Evolutionary conservation across 225 moss, liverwort and hornwort genomes (phyloP).

Genomic region (Lunularia cruciata): DNA sequence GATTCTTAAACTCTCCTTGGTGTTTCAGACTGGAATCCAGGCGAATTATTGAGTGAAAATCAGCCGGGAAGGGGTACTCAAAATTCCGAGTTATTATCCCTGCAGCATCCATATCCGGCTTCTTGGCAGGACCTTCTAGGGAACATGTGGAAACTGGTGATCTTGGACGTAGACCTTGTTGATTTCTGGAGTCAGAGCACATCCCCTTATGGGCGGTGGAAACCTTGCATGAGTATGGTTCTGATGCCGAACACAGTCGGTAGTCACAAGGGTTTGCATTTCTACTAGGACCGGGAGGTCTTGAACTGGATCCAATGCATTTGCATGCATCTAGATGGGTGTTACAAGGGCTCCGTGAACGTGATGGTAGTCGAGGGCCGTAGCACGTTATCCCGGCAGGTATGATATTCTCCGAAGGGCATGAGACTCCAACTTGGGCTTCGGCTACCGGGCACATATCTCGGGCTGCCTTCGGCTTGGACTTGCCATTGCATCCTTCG

Average conservation of each 20-base stretch:
- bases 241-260: conserved; percentile 30
- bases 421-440: background rate
- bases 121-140: background rate
- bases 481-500: conserved; percentile 34
- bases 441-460: conserved; percentile 23
- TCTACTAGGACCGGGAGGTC: background rate
- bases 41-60: conserved; percentile 36
- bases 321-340: background rate
- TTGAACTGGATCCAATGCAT: conserved; percentile 16
- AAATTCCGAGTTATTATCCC: conserved; percentile 36
- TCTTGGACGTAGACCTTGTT: background rate
- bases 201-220: conserved; percentile 13
- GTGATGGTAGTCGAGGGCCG: background rate
- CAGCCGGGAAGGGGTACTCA: conserved; percentile 31
- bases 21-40: conserved; percentile 39
- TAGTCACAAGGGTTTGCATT: conserved; percentile 28
- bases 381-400: conserved; percentile 17
- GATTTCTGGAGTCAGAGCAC: conserved; percentile 8
- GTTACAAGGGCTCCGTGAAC: conserved; percentile 10
- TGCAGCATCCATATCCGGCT: conserved; percentile 37
- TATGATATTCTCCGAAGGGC: conserved; percentile 1
- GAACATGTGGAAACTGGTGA: background rate
- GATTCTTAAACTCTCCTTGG: conserved; percentile 19
- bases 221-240: conserved; percentile 18
- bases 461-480: conserved; percentile 17